Evolutionary conservation across 2,329 filamentous ascomycete species (phyloP).

Genomic region (Fusarium domesticum): DNA sequence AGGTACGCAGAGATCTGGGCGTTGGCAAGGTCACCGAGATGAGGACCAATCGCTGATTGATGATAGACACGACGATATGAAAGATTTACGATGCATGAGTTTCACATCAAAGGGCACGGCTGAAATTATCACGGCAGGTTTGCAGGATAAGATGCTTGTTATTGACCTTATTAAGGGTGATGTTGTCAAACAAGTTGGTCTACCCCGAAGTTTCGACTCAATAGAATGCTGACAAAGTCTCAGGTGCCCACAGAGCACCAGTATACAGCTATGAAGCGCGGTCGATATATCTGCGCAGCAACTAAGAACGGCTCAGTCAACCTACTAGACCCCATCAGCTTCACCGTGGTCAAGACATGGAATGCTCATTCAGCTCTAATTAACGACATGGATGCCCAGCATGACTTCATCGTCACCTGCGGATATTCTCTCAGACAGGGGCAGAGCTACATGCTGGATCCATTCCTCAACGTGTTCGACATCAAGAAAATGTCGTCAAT

Average conservation of each 20-base stretch:
- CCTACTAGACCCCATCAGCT: slow-evolving; percentile 75
- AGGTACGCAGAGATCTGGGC: slow-evolving; percentile 60
- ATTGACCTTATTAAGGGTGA: slow-evolving; percentile 68
- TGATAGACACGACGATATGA: slow-evolving; percentile 68
- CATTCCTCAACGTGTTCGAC: slow-evolving; percentile 93
- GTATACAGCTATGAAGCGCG: slow-evolving; percentile 90
- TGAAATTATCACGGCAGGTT: slow-evolving; percentile 83
- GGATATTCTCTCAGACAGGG: slow-evolving; percentile 81
- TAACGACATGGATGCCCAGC: slow-evolving; percentile 95
- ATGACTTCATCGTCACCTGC: slow-evolving; percentile 93
- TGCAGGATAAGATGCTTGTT: slow-evolving; percentile 81
- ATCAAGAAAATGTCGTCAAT: slow-evolving; percentile 85
- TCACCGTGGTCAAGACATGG: slow-evolving; percentile 81
- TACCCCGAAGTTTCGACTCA: neutral
- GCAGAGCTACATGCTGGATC: slow-evolving; percentile 76
- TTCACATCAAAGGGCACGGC: slow-evolving; percentile 83
- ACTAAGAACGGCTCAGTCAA: slow-evolving; percentile 80
- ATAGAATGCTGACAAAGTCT: slow-evolving; percentile 29
- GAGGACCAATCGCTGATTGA: slow-evolving; percentile 16
- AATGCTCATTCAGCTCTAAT: slow-evolving; percentile 84
- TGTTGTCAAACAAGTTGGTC: slow-evolving; percentile 60
- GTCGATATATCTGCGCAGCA: slow-evolving; percentile 87
- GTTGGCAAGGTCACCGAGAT: neutral
- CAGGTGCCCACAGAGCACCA: slow-evolving; percentile 69
- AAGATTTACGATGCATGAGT: slow-evolving; percentile 88